Conservation (phyloP, 2,329 filamentous ascomycete genomes). For the Ceratocystis papillata region DNA sequence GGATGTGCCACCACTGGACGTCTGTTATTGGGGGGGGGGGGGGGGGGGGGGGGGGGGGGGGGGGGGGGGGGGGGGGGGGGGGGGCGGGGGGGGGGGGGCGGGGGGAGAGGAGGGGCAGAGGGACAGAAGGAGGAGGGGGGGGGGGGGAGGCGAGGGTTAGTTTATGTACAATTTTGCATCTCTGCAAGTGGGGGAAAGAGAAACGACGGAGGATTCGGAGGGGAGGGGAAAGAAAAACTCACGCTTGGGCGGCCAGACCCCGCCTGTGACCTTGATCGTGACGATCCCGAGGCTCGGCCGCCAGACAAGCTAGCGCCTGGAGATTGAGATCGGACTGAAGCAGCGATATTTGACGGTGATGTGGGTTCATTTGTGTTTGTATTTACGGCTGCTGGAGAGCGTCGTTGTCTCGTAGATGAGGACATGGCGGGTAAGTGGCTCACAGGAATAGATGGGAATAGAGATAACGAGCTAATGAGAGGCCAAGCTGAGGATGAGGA, state of each 20-base stretch:
- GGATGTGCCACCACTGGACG: slow-evolving; percentile 51
- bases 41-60: no score
- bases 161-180: no score
- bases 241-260: slow-evolving; percentile 44
- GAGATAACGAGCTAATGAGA: not conserved
- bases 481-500: not conserved
- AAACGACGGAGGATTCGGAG: not conserved
- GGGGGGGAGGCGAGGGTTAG: not conserved
- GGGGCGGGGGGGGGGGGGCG: no score
- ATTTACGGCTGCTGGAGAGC: slow-evolving; percentile 42
- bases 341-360: slow-evolving; percentile 45
- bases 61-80: no score
- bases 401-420: slow-evolving; percentile 39
- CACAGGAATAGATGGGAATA: not conserved
- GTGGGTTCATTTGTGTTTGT: slow-evolving; percentile 38
- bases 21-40: slow-evolving; percentile 24
- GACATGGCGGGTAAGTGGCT: slow-evolving; percentile 25
- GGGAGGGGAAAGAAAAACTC: slow-evolving; percentile 32
- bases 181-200: not conserved
- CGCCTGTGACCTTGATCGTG: slow-evolving; percentile 33
- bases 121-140: no score
- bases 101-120: no score
- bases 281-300: slow-evolving; percentile 55
- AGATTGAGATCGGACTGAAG: slow-evolving; percentile 44
- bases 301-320: slow-evolving; percentile 48